phyloP scores from a whole-genome alignment of 371 early-diverging fungal genomes.

The Mortierella sp. region DNA sequence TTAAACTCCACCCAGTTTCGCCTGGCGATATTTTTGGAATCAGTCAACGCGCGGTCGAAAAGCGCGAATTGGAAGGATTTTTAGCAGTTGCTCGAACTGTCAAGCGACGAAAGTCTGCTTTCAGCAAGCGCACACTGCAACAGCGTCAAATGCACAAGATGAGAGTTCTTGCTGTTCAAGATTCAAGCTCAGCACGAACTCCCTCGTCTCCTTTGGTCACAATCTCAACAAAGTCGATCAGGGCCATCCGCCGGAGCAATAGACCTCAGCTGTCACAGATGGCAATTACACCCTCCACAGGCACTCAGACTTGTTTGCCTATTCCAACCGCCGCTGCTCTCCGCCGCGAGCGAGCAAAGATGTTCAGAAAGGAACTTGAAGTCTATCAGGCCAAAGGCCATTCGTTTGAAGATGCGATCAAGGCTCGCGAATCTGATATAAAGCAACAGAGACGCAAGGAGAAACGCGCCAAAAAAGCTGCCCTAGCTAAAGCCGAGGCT shows the following conservation, averaged over 20 bases:
- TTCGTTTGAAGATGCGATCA: slow-evolving; percentile 30
- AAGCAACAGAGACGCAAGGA: slow-evolving; percentile 29
- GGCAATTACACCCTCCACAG: not conserved
- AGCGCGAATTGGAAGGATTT: slow-evolving; percentile 42
- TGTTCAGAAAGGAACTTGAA: slow-evolving; percentile 37
- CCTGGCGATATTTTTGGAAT: slow-evolving; percentile 57
- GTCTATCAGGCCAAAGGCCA: slow-evolving; percentile 32
- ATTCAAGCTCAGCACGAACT: not conserved
- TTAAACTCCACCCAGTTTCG: slow-evolving; percentile 46
- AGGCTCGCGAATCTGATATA: slow-evolving; percentile 27
- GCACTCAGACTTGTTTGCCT: not conserved
- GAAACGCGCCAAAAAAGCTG: slow-evolving; percentile 34
- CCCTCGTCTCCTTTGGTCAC: not conserved
- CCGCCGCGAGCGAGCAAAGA: slow-evolving; percentile 46
- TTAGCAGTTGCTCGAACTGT: slow-evolving; percentile 43
- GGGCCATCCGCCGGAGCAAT: slow-evolving; percentile 9
- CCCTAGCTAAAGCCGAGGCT: slow-evolving; percentile 36
- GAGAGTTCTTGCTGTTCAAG: slow-evolving; percentile 2
- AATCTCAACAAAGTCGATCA: slow-evolving; percentile 6
- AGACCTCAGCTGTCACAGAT: slow-evolving; percentile 1
- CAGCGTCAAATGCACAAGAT: slow-evolving; percentile 41
- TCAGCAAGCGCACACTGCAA: slow-evolving; percentile 31
- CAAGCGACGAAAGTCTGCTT: slow-evolving; percentile 24
- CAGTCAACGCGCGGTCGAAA: slow-evolving; percentile 53
- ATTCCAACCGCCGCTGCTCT: slow-evolving; percentile 11